Conservation (phyloP, 495 filamentous ascomycete species). For the Xylaria venustula region DNA sequence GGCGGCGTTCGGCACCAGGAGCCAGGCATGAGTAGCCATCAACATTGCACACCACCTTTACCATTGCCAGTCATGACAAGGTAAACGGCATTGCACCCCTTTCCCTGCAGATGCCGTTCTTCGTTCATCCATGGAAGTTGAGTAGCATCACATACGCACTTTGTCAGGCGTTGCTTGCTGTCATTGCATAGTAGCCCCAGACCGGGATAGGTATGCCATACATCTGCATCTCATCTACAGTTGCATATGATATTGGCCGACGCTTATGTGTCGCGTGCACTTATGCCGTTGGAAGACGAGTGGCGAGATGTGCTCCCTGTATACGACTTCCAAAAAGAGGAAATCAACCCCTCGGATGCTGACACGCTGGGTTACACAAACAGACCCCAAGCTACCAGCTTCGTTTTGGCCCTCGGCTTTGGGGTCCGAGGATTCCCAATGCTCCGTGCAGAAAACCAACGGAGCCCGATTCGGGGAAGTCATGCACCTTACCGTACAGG, state of each 20-base stretch:
- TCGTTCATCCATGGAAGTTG: background rate
- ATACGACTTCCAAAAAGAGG: background rate
- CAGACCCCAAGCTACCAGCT: constrained; percentile 21
- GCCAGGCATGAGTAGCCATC: background rate
- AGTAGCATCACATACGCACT: background rate
- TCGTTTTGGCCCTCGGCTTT: background rate
- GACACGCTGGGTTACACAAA: background rate
- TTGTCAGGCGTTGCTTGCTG: constrained; percentile 4
- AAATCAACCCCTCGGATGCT: background rate
- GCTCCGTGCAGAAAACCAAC: background rate
- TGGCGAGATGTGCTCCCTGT: background rate
- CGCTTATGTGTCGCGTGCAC: background rate
- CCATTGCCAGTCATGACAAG: background rate
- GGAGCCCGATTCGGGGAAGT: background rate
- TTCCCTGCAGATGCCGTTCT: background rate
- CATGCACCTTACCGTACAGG: background rate
- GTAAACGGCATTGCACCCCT: background rate
- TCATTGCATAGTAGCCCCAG: background rate
- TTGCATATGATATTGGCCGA: background rate
- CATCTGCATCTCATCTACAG: background rate
- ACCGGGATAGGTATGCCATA: background rate
- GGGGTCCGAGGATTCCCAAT: constrained; percentile 24
- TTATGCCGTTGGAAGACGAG: no score
- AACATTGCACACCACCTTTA: background rate
- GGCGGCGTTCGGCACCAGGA: no score